phyloP scores from a whole-genome alignment of 2,329 filamentous ascomycete genomes.

The Ascochyta fabae region DNA sequence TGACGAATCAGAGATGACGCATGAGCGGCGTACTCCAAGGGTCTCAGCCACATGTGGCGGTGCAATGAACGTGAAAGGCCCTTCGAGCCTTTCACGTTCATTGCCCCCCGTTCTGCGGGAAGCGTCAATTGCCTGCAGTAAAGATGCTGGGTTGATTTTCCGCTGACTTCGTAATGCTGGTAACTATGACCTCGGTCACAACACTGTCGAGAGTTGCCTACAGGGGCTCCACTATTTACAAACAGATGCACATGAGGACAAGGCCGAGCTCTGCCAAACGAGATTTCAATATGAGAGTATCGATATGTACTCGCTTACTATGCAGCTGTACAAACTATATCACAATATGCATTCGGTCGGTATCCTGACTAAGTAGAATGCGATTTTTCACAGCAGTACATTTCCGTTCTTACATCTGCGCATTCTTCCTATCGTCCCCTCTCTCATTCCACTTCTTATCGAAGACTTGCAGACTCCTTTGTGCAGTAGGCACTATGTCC shows the following conservation, averaged over 20 bases:
- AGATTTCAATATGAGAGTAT: background rate
- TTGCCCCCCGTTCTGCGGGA: background rate
- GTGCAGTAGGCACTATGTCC: constrained; percentile 55
- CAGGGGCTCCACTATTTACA: background rate
- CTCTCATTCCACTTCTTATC: constrained; percentile 53
- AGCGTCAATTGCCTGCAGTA: background rate
- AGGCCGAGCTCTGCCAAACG: background rate
- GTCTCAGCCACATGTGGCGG: constrained; percentile 2
- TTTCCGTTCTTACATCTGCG: background rate
- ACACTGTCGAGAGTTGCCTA: background rate
- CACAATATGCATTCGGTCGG: background rate
- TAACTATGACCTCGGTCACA: background rate
- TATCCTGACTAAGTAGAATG: too few relatives aligned
- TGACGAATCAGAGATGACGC: constrained; percentile 10
- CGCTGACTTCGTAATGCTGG: background rate
- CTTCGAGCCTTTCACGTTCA: background rate
- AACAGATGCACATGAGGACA: background rate
- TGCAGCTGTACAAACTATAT: background rate
- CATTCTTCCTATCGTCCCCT: constrained; percentile 3
- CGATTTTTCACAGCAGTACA: too few relatives aligned
- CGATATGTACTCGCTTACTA: background rate
- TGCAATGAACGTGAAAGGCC: background rate
- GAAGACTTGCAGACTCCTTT: constrained; percentile 48
- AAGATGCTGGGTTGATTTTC: background rate
- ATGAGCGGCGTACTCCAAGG: background rate